Evolutionary conservation across 192 early-diverging fungal species (phyloP), one percentile per base, ranked within the genome.

Genomic region (Lobosporangium transversale): DNA sequence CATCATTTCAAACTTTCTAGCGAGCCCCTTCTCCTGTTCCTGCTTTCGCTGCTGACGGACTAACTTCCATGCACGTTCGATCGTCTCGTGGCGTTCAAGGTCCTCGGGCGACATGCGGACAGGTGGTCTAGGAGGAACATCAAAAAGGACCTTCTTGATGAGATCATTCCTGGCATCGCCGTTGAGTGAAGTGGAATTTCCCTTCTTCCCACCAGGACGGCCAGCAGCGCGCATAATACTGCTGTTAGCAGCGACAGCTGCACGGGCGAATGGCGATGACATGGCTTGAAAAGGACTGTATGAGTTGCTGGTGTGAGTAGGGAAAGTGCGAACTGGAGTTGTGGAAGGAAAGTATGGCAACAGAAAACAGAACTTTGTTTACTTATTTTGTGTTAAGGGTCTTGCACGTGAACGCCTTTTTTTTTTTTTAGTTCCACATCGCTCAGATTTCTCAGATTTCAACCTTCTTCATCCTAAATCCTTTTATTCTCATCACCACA

Each of bases 91-190:
- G 36, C 86, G 79, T 36, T 85, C 81, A 18, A 87, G 45, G 30
- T 89, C 89, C 54, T 90, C 88, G 15, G 79, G 71, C 40, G 82
- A 80, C 26, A 88, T 43, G 37, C 87, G 82, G 15, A 84, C 83
- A 6, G 78, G 42, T 5, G 70, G 62, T 17, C 76, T 51, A 27
- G 76, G 40, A 43, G 85, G 80, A 26, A 84, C 78, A 37, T 90
- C 83, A 58, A 86, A 93, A 37, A 93, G 79, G 4, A 93, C 88
- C 64, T 87, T 81, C 51, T 89, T 91, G 81, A 93, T 91, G 43
- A 88, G 70, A 59, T 91, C 89, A 66, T 89, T 83, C 29, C 92
- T 84, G 24, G 81, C 70, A 58, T 91, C 89, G 26, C 80, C 80
- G 33, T 70, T 63, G 30, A 80, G 67, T 6, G 79, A 69, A 10